Evolutionary conservation across 495 filamentous ascomycete species (phyloP).

Genomic region (Penicillium goetzii): DNA sequence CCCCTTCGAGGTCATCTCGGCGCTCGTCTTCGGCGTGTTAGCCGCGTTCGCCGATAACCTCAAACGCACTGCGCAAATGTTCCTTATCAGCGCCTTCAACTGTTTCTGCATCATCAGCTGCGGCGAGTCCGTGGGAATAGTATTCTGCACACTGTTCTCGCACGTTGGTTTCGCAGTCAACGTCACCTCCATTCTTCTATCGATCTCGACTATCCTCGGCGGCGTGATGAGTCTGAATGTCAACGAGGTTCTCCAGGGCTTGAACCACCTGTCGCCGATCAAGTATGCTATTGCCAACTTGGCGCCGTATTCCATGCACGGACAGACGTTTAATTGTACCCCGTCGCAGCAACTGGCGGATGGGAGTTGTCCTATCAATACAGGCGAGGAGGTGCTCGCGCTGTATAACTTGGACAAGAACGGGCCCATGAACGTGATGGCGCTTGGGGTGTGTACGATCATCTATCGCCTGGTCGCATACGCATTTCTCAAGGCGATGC

Average conservation of each 20-base stretch:
- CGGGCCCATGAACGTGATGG: conserved; percentile 59
- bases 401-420: conserved; percentile 65
- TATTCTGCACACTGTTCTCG: conserved; percentile 74
- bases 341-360: conserved; percentile 54
- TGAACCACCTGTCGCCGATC: conserved; percentile 71
- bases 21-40: conserved; percentile 65
- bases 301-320: conserved; percentile 59
- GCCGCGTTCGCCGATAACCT: conserved; percentile 63
- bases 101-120: conserved; percentile 72
- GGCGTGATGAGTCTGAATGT: conserved; percentile 71
- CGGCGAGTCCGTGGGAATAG: conserved; percentile 76
- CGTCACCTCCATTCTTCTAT: conserved; percentile 64
- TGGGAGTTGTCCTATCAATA: conserved; percentile 63
- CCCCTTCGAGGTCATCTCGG: conserved; percentile 67
- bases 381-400: conserved; percentile 63
- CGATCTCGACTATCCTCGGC: conserved; percentile 66
- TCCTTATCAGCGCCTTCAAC: conserved; percentile 68
- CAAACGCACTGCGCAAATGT: conserved; percentile 60
- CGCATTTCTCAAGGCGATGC: conserved; percentile 56
- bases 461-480: conserved; percentile 69
- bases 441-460: conserved; percentile 60
- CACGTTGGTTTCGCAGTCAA: conserved; percentile 79
- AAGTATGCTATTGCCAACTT: conserved; percentile 68
- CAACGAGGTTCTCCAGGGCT: conserved; percentile 63
- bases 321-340: conserved; percentile 62